A percentile compares a stretch with the other conserved stretches of the same genome.
These are phyloP conservation scores for Priceomyces fermenticarens DNA, from an alignment of 805 yeast genomes.

Conservation along the genomic window DNA sequence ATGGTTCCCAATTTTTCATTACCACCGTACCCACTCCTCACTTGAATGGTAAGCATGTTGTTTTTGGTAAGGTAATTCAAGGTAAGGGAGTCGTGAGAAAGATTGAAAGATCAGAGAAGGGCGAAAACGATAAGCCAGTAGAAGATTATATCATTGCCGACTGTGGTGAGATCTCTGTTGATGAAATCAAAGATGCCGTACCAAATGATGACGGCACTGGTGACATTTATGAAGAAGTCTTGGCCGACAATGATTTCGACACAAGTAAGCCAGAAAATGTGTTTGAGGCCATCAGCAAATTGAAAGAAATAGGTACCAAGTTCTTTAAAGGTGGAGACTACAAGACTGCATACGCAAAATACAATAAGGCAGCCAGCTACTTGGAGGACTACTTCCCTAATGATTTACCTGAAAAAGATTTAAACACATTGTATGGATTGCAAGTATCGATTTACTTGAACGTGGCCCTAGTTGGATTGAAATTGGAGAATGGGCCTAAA, in stretches of 20 bases:
- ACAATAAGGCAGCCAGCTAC: constrained; percentile 67
- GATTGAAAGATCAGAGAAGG: constrained; percentile 70
- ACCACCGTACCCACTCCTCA: constrained; percentile 94
- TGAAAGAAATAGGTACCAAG: constrained; percentile 77
- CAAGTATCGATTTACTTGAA: constrained; percentile 68
- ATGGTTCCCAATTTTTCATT: constrained; percentile 93
- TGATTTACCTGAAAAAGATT: constrained; percentile 54
- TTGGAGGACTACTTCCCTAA: constrained; percentile 73
- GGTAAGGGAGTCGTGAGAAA: constrained; percentile 81
- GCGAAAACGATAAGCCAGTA: constrained; percentile 65
- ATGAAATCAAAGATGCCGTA: constrained; percentile 48
- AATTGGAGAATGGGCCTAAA: constrained; percentile 51
- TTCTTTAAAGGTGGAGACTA: constrained; percentile 65
- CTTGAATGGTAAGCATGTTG: constrained; percentile 93
- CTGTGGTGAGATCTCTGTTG: constrained; percentile 73
- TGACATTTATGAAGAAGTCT: constrained; percentile 71
- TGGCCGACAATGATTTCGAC: constrained; percentile 75
- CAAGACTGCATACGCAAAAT: constrained; percentile 60
- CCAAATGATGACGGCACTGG: constrained; percentile 76
- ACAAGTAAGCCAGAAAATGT: constrained; percentile 61
- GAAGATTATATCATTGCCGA: constrained; percentile 68
- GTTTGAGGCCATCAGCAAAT: constrained; percentile 55
- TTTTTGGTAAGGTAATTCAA: constrained; percentile 80
- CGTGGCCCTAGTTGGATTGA: constrained; percentile 70
- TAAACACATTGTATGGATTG: constrained; percentile 47